Conservation (phyloP, 2,329 filamentous ascomycete species). For the Phyllosticta paracitricarpa region DNA sequence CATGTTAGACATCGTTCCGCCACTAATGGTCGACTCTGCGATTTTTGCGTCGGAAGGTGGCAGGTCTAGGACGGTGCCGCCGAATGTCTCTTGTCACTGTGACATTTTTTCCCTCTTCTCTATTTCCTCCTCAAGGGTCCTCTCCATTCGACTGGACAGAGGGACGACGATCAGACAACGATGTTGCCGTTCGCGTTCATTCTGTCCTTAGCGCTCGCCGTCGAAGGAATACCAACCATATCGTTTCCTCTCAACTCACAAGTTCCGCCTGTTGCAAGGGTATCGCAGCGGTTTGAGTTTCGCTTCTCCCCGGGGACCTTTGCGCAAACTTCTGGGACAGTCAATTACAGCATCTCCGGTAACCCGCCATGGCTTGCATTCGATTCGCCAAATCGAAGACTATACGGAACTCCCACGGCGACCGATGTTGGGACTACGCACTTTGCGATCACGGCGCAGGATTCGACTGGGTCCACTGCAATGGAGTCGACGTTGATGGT, state of each 20-base stretch:
- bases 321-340: conserved; percentile 42
- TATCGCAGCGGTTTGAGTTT: conserved; percentile 58
- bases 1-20: conserved; percentile 10
- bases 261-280: conserved; percentile 66
- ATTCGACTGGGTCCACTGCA: conserved; percentile 49
- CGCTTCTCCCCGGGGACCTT: conserved; percentile 68
- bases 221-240: conserved; percentile 25
- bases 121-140: background rate
- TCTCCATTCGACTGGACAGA: background rate
- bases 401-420: conserved; percentile 60
- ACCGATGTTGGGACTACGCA: conserved; percentile 47
- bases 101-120: conserved; percentile 14
- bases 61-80: conserved; percentile 10
- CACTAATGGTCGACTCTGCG: conserved; percentile 15
- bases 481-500: conserved; percentile 64
- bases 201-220: conserved; percentile 14
- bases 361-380: conserved; percentile 68
- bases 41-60: conserved; percentile 20
- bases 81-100: background rate
- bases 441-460: conserved; percentile 61
- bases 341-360: conserved; percentile 56
- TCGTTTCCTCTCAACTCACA: conserved; percentile 76
- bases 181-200: conserved; percentile 15
- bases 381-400: conserved; percentile 51
- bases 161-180: background rate